Evolutionary conservation across 371 early-diverging fungal genomes (phyloP).

Genomic region (Mucor ambiguus): DNA sequence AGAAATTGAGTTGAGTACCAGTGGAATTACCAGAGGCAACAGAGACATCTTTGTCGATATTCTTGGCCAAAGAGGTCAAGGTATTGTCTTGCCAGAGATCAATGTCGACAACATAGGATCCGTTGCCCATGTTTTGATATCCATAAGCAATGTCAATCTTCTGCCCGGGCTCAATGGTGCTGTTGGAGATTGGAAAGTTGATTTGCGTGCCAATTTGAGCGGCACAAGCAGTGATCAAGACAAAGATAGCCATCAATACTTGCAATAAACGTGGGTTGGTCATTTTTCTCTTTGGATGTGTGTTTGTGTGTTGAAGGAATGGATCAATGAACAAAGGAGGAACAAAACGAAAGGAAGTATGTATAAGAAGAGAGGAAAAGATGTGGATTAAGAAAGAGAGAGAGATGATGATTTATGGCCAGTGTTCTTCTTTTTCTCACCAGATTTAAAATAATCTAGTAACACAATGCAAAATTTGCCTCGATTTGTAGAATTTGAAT

Average conservation of each 20-base stretch:
- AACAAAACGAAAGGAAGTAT: background rate
- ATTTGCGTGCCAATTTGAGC: conserved; percentile 42
- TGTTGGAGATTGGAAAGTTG: conserved; percentile 29
- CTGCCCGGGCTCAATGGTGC: conserved; percentile 33
- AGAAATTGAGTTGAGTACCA: conserved; percentile 28
- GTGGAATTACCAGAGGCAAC: conserved; percentile 35
- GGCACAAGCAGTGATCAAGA: conserved; percentile 9
- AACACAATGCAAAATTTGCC: background rate
- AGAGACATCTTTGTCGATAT: conserved; percentile 22
- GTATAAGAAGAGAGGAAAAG: background rate
- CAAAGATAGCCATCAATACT: background rate
- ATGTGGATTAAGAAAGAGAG: background rate
- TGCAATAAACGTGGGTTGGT: background rate
- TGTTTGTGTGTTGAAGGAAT: background rate
- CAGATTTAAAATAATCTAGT: background rate
- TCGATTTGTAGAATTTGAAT: conserved; percentile 6
- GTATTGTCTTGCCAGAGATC: conserved; percentile 34
- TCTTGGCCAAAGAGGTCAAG: conserved; percentile 13
- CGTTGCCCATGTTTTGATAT: conserved; percentile 47
- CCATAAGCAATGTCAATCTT: conserved; percentile 32
- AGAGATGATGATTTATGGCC: background rate
- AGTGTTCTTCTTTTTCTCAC: background rate
- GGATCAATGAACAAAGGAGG: background rate
- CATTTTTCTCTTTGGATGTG: background rate
- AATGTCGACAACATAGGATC: conserved; percentile 34